These are phyloP conservation scores for Taphrina communis DNA, from an alignment of 1,139 yeast species.

Conservation along the genomic window DNA sequence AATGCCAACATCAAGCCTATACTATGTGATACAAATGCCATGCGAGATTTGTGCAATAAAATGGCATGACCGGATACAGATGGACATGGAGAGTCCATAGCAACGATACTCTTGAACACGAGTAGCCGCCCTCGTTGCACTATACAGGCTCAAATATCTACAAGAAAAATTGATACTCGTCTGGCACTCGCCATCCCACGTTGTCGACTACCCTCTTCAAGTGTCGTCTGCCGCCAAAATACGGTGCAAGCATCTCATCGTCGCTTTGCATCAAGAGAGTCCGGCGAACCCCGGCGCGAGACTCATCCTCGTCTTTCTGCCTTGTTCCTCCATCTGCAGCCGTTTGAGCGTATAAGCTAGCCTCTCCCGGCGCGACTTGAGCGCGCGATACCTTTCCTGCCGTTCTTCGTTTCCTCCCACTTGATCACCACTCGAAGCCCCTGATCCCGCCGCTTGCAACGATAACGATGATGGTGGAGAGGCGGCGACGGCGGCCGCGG, in stretches of 20 bases:
- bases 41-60: too few species aligned
- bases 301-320: constrained; percentile 40
- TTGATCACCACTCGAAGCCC: not conserved
- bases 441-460: not conserved
- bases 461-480: not conserved
- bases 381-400: constrained; percentile 27
- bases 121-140: not conserved
- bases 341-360: constrained; percentile 38
- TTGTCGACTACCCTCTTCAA: too few species aligned
- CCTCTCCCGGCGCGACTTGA: constrained; percentile 37
- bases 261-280: not conserved
- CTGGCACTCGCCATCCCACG: too few species aligned
- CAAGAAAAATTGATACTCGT: too few species aligned
- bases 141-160: not conserved
- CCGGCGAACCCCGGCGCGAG: constrained; percentile 24
- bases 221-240: too few species aligned
- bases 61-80: too few species aligned
- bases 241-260: not conserved
- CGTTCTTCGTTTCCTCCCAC: not conserved
- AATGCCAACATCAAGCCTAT: too few species aligned
- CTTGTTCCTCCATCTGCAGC: constrained; percentile 30
- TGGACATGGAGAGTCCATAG: too few species aligned
- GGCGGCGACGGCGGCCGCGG: not conserved
- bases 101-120: too few species aligned
- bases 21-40: too few species aligned